A percentile compares a stretch with the other conserved stretches of the same genome.
Conservation (phyloP, 2,329 filamentous ascomycete species). For the Rosellinia necatrix region DNA sequence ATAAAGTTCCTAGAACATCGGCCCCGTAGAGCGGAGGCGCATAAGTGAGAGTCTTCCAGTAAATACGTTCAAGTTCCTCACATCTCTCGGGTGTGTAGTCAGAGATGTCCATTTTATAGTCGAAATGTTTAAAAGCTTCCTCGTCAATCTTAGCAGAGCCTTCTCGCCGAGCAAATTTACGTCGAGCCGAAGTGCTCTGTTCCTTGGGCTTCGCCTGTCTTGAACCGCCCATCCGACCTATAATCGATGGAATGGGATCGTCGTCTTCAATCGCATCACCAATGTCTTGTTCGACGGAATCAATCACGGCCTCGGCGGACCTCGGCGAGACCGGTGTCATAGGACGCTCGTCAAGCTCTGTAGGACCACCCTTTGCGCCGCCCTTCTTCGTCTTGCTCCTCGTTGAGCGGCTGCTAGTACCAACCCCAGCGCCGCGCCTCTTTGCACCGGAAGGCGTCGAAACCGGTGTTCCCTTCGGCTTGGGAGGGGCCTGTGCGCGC, state of each 20-base stretch:
- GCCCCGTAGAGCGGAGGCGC: constrained; percentile 94
- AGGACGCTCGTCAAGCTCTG: constrained; percentile 54
- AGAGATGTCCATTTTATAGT: constrained; percentile 85
- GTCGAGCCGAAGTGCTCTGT: constrained; percentile 81
- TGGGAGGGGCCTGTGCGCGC: constrained; percentile 63
- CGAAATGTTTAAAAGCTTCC: constrained; percentile 85
- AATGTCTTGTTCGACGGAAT: constrained; percentile 57
- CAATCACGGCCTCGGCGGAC: constrained; percentile 45
- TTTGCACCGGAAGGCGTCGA: constrained; percentile 43
- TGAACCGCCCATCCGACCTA: constrained; percentile 56
- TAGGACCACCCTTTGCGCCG: constrained; percentile 45
- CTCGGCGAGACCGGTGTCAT: constrained; percentile 64
- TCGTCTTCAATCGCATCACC: constrained; percentile 52
- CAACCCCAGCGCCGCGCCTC: constrained; percentile 45
- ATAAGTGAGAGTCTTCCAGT: constrained; percentile 97
- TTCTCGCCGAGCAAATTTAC: constrained; percentile 84
- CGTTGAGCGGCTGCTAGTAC: constrained; percentile 41
- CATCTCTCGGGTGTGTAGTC: constrained; percentile 91
- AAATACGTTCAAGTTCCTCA: constrained; percentile 89
- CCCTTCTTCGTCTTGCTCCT: constrained; percentile 46
- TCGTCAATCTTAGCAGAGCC: constrained; percentile 82
- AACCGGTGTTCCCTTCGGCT: constrained; percentile 48
- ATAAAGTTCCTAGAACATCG: constrained; percentile 93
- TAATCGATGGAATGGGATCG: constrained; percentile 40
- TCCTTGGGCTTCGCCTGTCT: constrained; percentile 62